Conservation (phyloP, 495 filamentous ascomycete genomes). For the Aspergillus taichungensis region DNA sequence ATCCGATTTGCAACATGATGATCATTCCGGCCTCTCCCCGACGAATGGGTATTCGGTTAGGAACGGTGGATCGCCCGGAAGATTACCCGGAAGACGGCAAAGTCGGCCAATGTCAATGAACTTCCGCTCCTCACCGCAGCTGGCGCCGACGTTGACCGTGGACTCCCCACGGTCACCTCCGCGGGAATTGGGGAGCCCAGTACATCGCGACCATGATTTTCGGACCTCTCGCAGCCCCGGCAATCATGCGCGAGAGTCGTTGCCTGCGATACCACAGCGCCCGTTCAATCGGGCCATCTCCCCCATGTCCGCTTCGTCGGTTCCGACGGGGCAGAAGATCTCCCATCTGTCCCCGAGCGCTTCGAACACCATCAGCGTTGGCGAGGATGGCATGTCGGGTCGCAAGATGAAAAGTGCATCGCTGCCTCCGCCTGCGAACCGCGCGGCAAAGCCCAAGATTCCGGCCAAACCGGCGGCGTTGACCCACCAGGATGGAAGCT, state of each 20-base stretch:
- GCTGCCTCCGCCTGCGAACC: constrained; percentile 65
- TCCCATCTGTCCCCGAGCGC: constrained; percentile 39
- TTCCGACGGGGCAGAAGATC: constrained; percentile 46
- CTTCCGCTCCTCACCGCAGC: constrained; percentile 47
- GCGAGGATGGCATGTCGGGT: constrained; percentile 16
- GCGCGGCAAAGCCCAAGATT: constrained; percentile 75
- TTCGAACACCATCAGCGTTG: constrained; percentile 15
- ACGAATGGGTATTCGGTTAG: constrained; percentile 4
- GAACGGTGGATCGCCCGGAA: constrained; percentile 7
- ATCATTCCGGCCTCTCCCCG: constrained; percentile 6
- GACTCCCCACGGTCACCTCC: constrained; percentile 71
- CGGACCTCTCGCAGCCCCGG: constrained; percentile 19
- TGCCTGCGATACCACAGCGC: constrained; percentile 26
- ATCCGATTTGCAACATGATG: constrained; percentile 21
- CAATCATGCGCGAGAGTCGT: constrained; percentile 19
- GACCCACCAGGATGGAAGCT: constrained; percentile 19
- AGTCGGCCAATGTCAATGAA: constrained; percentile 43
- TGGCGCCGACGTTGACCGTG: constrained; percentile 60
- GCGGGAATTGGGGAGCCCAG: constrained; percentile 20
- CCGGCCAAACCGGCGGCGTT: constrained; percentile 36
- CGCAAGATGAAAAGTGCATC: constrained; percentile 34
- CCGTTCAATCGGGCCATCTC: constrained; percentile 38
- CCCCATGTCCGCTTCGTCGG: constrained; percentile 37
- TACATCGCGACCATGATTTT: constrained; percentile 14
- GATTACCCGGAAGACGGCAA: constrained; percentile 15